phyloP scores from a whole-genome alignment of 1,139 yeast genomes.

The Scheffersomyces parashehatae region DNA sequence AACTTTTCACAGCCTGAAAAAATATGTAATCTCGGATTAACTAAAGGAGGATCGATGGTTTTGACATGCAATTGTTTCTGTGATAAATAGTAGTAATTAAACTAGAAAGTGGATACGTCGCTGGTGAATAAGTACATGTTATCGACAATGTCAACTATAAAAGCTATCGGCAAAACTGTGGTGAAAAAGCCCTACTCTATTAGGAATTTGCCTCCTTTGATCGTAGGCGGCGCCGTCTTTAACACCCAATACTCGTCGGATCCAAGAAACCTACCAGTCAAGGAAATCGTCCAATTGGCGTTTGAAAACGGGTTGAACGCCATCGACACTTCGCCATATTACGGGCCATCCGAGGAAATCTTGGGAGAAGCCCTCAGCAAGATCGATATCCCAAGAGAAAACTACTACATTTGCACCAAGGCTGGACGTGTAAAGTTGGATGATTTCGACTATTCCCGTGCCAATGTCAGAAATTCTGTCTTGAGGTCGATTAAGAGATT shows the following conservation, averaged over 20 bases:
- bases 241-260: constrained; percentile 72
- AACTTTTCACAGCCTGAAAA: no score
- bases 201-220: constrained; percentile 53
- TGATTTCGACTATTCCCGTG: constrained; percentile 73
- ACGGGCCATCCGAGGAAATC: constrained; percentile 82
- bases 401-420: constrained; percentile 76
- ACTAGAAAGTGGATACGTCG: no score
- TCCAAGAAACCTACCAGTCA: constrained; percentile 60
- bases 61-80: no score
- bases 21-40: no score
- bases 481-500: constrained; percentile 65
- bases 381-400: constrained; percentile 53
- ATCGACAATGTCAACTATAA: no score
- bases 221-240: constrained; percentile 86
- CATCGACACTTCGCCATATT: constrained; percentile 89
- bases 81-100: no score
- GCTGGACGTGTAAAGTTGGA: constrained; percentile 74
- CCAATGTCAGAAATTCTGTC: constrained; percentile 62
- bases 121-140: no score
- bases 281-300: constrained; percentile 58
- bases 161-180: constrained; percentile 8
- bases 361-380: constrained; percentile 64
- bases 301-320: constrained; percentile 71
- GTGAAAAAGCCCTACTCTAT: constrained; percentile 24
- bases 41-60: no score